phyloP scores from a whole-genome alignment of 2,329 filamentous ascomycete genomes.

The Coniochaeta sp. region DNA sequence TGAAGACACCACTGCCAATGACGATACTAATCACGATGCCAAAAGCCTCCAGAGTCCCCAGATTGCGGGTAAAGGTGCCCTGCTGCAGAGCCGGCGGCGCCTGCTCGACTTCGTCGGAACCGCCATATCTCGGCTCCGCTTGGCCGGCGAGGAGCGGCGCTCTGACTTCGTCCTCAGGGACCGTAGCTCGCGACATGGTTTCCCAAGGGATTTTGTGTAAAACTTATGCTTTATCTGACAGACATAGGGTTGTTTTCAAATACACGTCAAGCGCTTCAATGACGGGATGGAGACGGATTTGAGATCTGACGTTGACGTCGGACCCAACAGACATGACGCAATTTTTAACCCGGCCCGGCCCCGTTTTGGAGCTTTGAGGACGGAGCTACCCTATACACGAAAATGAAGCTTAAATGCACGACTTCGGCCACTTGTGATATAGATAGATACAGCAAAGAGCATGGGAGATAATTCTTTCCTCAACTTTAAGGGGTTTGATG shows the following conservation, averaged over 20 bases:
- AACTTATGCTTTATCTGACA: no score
- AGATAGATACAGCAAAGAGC: neutral
- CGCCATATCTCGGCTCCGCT: neutral
- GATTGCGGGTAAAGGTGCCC: constrained; percentile 30
- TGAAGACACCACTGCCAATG: constrained; percentile 58
- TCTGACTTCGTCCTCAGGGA: neutral
- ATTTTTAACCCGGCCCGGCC: neutral
- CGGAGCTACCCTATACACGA: neutral
- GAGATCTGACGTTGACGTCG: neutral
- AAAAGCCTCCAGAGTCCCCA: constrained; percentile 42
- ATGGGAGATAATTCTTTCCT: no score
- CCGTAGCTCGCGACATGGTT: neutral
- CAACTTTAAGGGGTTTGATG: no score
- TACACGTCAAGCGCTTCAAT: neutral
- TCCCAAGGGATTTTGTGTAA: no score
- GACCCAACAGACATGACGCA: neutral
- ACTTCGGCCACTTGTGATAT: neutral
- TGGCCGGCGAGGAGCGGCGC: neutral
- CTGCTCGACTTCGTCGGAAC: neutral
- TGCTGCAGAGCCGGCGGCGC: neutral
- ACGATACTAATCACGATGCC: constrained; percentile 56
- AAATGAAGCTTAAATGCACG: neutral
- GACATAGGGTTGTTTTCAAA: neutral
- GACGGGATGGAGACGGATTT: neutral
- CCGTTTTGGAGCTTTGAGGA: neutral